Percentiles rank a stretch among this genome's conserved stretches.
Conservation (phyloP, 371 early-diverging fungal genomes). For the Rhizopus microsporus region DNA sequence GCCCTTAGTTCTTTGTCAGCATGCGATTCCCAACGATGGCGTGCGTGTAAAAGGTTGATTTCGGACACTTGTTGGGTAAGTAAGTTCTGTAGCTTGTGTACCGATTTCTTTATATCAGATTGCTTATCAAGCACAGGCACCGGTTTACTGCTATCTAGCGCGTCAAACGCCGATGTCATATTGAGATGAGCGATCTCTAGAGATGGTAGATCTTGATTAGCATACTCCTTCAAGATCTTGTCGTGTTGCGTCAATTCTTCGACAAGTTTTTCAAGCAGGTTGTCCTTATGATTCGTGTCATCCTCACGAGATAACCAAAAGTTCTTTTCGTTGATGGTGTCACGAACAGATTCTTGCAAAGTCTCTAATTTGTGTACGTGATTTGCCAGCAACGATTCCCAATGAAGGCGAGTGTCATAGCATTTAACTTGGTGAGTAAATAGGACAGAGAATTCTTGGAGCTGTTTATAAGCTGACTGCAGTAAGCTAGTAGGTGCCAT, state of each 20-base stretch:
- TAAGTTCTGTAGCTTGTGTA: constrained; percentile 17
- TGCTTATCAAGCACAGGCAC: neutral
- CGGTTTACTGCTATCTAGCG: neutral
- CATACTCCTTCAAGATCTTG: neutral
- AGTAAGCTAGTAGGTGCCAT: neutral
- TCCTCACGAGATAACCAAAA: constrained; percentile 22
- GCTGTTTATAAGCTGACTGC: neutral
- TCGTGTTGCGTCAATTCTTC: neutral
- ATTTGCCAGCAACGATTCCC: constrained; percentile 15
- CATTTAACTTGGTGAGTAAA: constrained; percentile 4
- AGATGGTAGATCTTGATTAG: neutral
- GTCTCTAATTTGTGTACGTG: neutral
- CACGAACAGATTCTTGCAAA: constrained; percentile 24
- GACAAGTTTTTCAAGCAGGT: neutral
- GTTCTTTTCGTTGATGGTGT: constrained; percentile 27
- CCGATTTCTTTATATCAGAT: constrained; percentile 8
- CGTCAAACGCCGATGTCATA: constrained; percentile 2
- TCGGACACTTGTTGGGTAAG: constrained; percentile 13
- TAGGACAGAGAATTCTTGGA: neutral
- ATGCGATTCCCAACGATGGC: constrained; percentile 22
- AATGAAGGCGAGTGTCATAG: constrained; percentile 19
- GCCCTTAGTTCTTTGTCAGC: constrained; percentile 13
- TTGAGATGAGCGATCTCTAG: neutral
- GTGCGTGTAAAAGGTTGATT: constrained; percentile 12
- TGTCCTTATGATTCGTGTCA: constrained; percentile 4